These are phyloP conservation scores for Syncephalastrum racemosum DNA, from an alignment of 371 early-diverging fungal genomes.

Conservation along the genomic window DNA sequence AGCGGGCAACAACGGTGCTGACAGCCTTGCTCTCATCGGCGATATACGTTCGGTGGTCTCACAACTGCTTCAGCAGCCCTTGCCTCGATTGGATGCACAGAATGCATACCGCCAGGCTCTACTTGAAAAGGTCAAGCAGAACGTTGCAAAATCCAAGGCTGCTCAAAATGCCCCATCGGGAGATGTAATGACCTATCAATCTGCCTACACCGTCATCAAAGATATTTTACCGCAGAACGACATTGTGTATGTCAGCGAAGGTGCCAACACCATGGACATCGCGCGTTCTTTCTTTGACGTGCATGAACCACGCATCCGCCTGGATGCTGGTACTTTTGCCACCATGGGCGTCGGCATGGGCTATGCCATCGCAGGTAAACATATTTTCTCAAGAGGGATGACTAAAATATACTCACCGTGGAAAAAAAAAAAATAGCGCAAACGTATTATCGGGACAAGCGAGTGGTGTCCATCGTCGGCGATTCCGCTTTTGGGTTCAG, in stretches of 20 bases:
- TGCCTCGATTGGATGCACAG: constrained; percentile 12
- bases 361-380: constrained; percentile 67
- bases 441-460: constrained; percentile 49
- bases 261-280: constrained; percentile 88
- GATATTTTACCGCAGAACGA: constrained; percentile 34
- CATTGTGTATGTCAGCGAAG: constrained; percentile 72
- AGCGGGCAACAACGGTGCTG: constrained; percentile 51
- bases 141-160: constrained; percentile 36
- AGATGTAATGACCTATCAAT: constrained; percentile 65
- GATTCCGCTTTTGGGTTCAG: constrained; percentile 86
- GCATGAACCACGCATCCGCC: constrained; percentile 60
- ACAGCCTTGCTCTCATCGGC: constrained; percentile 63
- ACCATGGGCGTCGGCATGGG: constrained; percentile 88
- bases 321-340: constrained; percentile 79
- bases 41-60: constrained; percentile 53
- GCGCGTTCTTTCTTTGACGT: constrained; percentile 73
- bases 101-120: constrained; percentile 34
- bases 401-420: not conserved
- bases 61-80: constrained; percentile 41
- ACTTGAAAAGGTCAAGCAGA: constrained; percentile 40
- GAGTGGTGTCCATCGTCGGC: constrained; percentile 72
- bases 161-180: constrained; percentile 16
- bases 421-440: constrained; percentile 44
- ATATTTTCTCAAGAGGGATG: too few relatives aligned
- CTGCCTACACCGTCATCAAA: constrained; percentile 68